Conservation (phyloP, 2,329 filamentous ascomycete genomes). For the Botrytis elliptica region DNA sequence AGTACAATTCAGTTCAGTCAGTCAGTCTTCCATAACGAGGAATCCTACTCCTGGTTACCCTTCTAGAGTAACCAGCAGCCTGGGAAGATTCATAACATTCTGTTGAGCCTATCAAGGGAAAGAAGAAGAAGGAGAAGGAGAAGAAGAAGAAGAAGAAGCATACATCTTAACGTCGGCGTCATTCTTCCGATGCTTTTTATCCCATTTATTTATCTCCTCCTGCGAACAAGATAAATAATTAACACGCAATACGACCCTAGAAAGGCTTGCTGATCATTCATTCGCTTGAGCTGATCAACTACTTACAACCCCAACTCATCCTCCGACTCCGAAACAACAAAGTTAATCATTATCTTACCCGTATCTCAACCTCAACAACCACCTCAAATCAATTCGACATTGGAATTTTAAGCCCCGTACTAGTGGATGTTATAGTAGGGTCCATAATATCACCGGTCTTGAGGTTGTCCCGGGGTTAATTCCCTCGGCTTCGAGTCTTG, state of each 20-base stretch:
- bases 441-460: slow-evolving; percentile 2
- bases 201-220: slow-evolving; percentile 12
- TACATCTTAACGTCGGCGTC: background rate
- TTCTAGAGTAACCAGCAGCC: background rate
- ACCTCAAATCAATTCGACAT: slow-evolving; percentile 11
- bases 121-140: background rate
- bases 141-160: background rate
- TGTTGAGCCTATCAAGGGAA: background rate
- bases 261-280: slow-evolving; percentile 21
- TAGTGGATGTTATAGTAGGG: background rate
- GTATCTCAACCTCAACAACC: slow-evolving; percentile 12
- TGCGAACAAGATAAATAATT: slow-evolving; percentile 13
- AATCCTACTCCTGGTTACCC: background rate
- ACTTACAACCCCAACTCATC: slow-evolving; percentile 19
- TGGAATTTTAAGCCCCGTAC: background rate
- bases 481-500: slow-evolving; percentile 32
- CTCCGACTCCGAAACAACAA: slow-evolving; percentile 19
- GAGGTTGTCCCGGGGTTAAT: slow-evolving; percentile 31
- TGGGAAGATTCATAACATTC: background rate
- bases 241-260: slow-evolving; percentile 20
- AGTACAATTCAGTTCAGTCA: background rate
- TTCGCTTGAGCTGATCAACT: slow-evolving; percentile 23
- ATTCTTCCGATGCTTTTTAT: slow-evolving; percentile 1
- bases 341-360: slow-evolving; percentile 20
- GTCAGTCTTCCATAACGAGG: background rate